Percentiles rank a stretch among this genome's conserved stretches.
Evolutionary conservation across 495 filamentous ascomycete species (phyloP).

Genomic region (Mycothermus thermophilus): DNA sequence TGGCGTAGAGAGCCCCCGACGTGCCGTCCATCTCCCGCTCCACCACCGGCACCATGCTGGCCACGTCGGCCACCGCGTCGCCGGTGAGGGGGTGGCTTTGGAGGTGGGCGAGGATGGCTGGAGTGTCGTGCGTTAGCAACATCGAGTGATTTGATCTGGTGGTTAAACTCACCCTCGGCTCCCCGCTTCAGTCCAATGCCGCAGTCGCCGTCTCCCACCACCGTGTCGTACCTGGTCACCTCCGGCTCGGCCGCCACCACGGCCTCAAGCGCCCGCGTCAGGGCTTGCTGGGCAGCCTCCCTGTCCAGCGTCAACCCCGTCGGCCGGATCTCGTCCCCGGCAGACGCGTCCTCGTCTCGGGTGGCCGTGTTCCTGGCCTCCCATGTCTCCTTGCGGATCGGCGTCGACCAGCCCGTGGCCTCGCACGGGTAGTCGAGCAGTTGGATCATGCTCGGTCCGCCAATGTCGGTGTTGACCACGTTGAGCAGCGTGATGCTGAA

Average conservation of each 20-base stretch:
- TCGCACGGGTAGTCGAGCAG: slow-evolving; percentile 77
- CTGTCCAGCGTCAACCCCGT: slow-evolving; percentile 61
- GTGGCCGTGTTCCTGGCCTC: slow-evolving; percentile 35
- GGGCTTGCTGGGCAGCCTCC: slow-evolving; percentile 38
- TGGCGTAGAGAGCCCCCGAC: slow-evolving; percentile 86
- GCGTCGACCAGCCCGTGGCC: slow-evolving; percentile 71
- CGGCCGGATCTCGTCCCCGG: slow-evolving; percentile 37
- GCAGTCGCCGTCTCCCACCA: slow-evolving; percentile 94
- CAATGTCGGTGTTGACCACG: slow-evolving; percentile 65
- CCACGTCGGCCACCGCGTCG: slow-evolving; percentile 59
- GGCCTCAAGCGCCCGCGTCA: slow-evolving; percentile 27
- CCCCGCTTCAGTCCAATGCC: slow-evolving; percentile 81
- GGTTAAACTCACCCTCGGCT: slow-evolving; percentile 51
- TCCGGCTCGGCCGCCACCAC: slow-evolving; percentile 44
- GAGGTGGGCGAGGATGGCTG: slow-evolving; percentile 57
- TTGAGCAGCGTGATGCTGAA: slow-evolving; percentile 83
- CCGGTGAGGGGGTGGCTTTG: slow-evolving; percentile 40
- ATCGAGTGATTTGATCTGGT: too few species aligned
- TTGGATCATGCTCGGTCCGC: slow-evolving; percentile 67
- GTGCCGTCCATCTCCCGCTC: slow-evolving; percentile 92
- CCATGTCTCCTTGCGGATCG: slow-evolving; percentile 50
- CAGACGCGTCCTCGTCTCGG: slow-evolving; percentile 24
- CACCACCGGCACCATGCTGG: slow-evolving; percentile 66
- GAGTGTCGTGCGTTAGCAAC: too few species aligned
- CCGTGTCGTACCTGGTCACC: slow-evolving; percentile 77